Conservation (phyloP, 192 early-diverging fungal species). For the Coemansia sp. region DNA sequence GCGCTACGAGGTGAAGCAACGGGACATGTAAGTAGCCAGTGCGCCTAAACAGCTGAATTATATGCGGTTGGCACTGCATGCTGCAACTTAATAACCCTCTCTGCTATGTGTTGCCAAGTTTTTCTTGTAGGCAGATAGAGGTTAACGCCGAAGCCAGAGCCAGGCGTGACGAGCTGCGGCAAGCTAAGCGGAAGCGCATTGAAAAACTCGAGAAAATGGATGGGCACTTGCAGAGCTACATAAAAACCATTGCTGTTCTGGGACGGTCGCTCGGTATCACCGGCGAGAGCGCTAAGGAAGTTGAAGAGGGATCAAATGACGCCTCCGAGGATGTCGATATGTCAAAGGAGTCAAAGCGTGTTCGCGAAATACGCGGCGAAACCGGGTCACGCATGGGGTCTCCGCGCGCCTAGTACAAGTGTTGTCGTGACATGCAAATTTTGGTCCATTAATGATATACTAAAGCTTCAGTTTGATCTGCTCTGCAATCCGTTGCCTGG, state of each 20-base stretch:
- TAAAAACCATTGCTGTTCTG: constrained; percentile 27
- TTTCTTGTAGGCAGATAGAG: constrained; percentile 22
- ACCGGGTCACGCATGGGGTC: constrained; percentile 26
- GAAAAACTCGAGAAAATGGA: constrained; percentile 46
- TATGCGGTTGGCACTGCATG: background rate
- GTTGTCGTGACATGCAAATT: too few species aligned
- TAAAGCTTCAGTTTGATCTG: constrained; percentile 47
- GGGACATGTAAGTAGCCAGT: constrained; percentile 14
- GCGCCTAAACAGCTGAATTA: background rate
- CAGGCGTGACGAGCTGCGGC: constrained; percentile 30
- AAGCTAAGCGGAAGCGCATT: constrained; percentile 31
- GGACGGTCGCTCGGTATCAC: constrained; percentile 15
- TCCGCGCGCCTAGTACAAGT: constrained; percentile 15
- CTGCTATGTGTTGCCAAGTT: background rate
- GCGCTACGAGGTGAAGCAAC: constrained; percentile 43
- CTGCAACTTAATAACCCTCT: background rate
- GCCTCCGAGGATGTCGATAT: constrained; percentile 11
- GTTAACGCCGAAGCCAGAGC: constrained; percentile 10
- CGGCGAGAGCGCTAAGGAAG: background rate
- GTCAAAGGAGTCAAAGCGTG: constrained; percentile 12
- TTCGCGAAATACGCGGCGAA: constrained; percentile 22
- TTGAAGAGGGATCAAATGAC: constrained; percentile 7
- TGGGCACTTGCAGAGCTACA: constrained; percentile 24
- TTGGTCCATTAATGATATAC: background rate
- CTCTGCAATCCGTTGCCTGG: constrained; percentile 37